Evolutionary conservation across 257 asterid species (phyloP), one percentile per base, ranked within the genome.

Genomic region (Linderniella brevidens): DNA sequence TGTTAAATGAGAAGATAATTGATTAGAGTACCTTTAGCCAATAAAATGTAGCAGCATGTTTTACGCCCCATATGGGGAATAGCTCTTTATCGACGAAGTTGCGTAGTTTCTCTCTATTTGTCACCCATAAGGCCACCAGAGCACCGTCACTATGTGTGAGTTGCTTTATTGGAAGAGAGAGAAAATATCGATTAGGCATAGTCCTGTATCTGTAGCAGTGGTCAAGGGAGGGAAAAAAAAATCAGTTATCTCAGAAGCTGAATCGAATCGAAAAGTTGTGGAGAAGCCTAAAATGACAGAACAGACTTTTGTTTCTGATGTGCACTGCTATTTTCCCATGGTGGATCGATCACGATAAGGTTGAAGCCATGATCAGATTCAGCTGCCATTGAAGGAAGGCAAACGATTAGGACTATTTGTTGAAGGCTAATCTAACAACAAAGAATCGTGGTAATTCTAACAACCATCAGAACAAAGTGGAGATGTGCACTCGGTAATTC

Each of bases 251-350:
- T 2, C 32, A 25, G 32, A 25, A 25, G 6, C 32, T 25, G 32
- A 25, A 25, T 25, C 32, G 6, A 25, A 25, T 25, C 32, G 32
- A 25, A 6, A 25, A 25, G 32, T 25, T 53, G 13, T n/a, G 45
- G 35, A 49, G 19, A 35, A 54, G 36, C 37, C 29, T 25, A 15
- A 45, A 14, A 35, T 49, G 36, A 49, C 16, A 38, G 13, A 45
- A 19, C 76, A 18, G 73, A 80, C 98, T 74, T 88, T 51, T 49
- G 65, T 74, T 88, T 84, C 79, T 84, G 98, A 55, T 49, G 85
- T 17, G 94, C 98, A 48, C 95, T 84, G 71, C 95, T 61, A 58
- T 88, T 88, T 65, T 88, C 98, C 98, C 98, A 88, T 19, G 98
- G 98, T 47, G 95, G 98, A 58, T 88, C 98, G 29, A 84, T 69